These are phyloP conservation scores for Cystobasidium sp. DNA, from an alignment of 1,284 basidiomycete species.

Conservation along the genomic window DNA sequence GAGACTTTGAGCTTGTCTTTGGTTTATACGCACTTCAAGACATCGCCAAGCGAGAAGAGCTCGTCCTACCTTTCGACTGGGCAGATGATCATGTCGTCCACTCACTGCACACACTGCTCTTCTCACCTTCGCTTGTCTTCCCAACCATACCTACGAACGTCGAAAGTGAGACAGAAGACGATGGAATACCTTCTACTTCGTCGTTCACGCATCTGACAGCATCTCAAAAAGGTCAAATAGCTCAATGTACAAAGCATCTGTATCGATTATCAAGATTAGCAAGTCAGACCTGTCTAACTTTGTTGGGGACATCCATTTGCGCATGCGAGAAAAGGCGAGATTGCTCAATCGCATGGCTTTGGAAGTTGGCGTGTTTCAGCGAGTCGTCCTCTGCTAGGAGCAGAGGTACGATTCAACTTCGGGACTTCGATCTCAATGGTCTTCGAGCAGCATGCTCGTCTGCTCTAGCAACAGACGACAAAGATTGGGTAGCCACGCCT, in stretches of 20 bases:
- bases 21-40: conserved; percentile 81
- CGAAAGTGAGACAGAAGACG: conserved; percentile 44
- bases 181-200: conserved; percentile 58
- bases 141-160: conserved; percentile 48
- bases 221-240: conserved; percentile 21
- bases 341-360: conserved; percentile 51
- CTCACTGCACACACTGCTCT: conserved; percentile 71
- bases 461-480: conserved; percentile 41
- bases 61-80: conserved; percentile 95
- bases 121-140: conserved; percentile 55
- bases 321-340: conserved; percentile 52
- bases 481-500: conserved; percentile 11
- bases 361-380: conserved; percentile 42
- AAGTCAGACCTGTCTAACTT: conserved; percentile 30
- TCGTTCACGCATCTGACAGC: conserved; percentile 37
- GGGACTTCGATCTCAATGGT: conserved; percentile 38
- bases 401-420: conserved; percentile 13
- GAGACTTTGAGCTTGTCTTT: conserved; percentile 67
- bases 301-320: conserved; percentile 50
- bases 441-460: conserved; percentile 33
- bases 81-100: conserved; percentile 90
- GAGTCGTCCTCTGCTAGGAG: conserved; percentile 31
- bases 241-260: conserved; percentile 33
- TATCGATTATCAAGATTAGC: conserved; percentile 47
- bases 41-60: conserved; percentile 79